A percentile compares a stretch with the other conserved stretches of the same genome.
These are phyloP conservation scores for Xylaria sp. DNA, from an alignment of 2,329 filamentous ascomycete species.

Conservation along the genomic window DNA sequence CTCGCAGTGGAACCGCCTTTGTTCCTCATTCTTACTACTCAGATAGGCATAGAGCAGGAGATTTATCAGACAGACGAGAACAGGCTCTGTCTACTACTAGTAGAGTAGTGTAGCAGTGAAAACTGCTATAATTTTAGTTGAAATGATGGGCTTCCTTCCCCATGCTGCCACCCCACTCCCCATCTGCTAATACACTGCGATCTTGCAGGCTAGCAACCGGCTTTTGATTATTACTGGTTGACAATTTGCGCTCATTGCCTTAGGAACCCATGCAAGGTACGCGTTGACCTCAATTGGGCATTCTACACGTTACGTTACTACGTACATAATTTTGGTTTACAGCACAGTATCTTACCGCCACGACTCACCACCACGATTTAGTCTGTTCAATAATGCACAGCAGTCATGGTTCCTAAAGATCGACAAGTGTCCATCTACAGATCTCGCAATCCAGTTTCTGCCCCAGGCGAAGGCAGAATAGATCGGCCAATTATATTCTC, in stretches of 20 bases:
- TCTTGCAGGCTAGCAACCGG: constrained; percentile 16
- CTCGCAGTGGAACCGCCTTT: not conserved
- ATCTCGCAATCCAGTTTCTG: constrained; percentile 3
- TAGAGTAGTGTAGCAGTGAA: not conserved
- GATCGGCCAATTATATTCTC: constrained; percentile 6
- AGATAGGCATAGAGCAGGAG: constrained; percentile 6
- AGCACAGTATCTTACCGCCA: not conserved
- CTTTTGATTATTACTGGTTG: constrained; percentile 13
- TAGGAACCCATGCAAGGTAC: constrained; percentile 20
- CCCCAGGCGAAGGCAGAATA: not conserved
- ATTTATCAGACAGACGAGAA: not conserved
- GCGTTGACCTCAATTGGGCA: constrained; percentile 5
- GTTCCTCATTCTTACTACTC: not conserved
- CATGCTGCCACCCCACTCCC: constrained; percentile 19
- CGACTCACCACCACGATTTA: no score
- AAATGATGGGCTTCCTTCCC: constrained; percentile 30
- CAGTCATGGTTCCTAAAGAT: constrained; percentile 4
- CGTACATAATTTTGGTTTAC: not conserved
- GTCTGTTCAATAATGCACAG: not conserved
- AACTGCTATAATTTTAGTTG: constrained; percentile 16
- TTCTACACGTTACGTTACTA: not conserved
- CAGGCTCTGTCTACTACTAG: not conserved
- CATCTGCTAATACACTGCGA: constrained; percentile 11
- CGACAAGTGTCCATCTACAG: constrained; percentile 17
- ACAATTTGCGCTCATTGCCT: constrained; percentile 17